Percentiles rank a stretch among this genome's conserved stretches.
Evolutionary conservation across 208 protist species (phyloP).

Genomic region (Acanthamoeba healyi): DNA sequence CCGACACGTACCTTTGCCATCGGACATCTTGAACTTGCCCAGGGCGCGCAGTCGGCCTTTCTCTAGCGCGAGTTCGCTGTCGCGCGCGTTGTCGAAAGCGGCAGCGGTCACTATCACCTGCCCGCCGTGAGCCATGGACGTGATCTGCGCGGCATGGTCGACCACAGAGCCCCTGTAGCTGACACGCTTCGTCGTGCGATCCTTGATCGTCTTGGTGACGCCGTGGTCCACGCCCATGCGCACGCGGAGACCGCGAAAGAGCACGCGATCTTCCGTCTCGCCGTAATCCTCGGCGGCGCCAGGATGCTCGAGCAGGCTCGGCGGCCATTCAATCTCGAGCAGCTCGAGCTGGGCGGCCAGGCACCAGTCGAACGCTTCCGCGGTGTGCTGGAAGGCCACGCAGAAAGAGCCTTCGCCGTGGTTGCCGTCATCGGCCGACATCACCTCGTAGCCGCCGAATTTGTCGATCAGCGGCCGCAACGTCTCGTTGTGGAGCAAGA

Average conservation of each 20-base stretch:
- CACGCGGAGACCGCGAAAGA: slow-evolving; percentile 61
- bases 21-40: not conserved
- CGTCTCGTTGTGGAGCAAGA: not conserved
- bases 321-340: slow-evolving; percentile 11
- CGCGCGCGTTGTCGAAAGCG: not conserved
- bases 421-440: not conserved
- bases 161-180: not conserved
- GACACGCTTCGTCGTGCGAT: not conserved
- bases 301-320: slow-evolving; percentile 26
- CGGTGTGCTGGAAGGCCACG: slow-evolving; percentile 36
- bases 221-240: slow-evolving; percentile 57
- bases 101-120: slow-evolving; percentile 19
- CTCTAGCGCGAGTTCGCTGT: not conserved
- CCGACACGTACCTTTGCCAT: not conserved
- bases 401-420: slow-evolving; percentile 57
- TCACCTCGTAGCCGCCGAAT: slow-evolving; percentile 58
- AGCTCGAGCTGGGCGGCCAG: not conserved
- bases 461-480: not conserved
- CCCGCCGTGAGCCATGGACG: slow-evolving; percentile 39
- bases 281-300: slow-evolving; percentile 4
- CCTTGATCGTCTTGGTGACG: not conserved
- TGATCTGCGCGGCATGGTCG: not conserved
- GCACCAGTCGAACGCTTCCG: slow-evolving; percentile 20
- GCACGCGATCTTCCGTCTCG: not conserved
- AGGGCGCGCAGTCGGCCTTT: not conserved